Evolutionary conservation across 129 eudicot genomes (phyloP), one percentile per base, ranked within the genome.

Genomic region (Glebionis coronaria): DNA sequence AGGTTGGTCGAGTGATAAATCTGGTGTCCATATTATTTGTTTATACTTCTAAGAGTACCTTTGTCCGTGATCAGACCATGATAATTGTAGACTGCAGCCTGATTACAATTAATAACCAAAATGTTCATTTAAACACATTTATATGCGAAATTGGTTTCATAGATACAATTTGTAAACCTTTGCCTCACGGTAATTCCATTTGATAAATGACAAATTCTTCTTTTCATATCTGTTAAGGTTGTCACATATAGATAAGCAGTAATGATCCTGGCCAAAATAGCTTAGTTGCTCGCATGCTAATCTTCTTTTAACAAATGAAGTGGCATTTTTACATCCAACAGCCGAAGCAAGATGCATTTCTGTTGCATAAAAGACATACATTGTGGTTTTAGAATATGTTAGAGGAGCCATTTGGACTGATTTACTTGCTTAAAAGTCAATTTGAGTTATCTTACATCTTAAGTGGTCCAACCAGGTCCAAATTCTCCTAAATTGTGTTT

Each of bases 21-120:
- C n/a, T n/a, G n/a, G n/a, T n/a, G n/a, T n/a, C n/a, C n/a, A n/a
- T n/a, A n/a, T n/a, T n/a, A n/a, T n/a, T n/a, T n/a, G n/a, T n/a
- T n/a, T n/a, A n/a, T n/a, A n/a, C n/a, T n/a, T n/a, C n/a, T n/a
- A n/a, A n/a, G n/a, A n/a, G 81, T 79, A 21, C 95, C 92, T 81
- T 88, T 86, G 73, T 93, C 97, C 1, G 80, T 67, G 28, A 93
- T 85, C 61, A 89, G 63, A 27, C 92, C 97, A 73, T 93, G 95
- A 76, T 82, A 93, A 71, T 89, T 86, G 78, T 93, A 93, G 28
- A 97, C 95, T 69, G 95, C 95, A 78, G 93, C 97, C 98, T 88
- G 74, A 31, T 13, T 87, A 64, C 74, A 56, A 13, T 56, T 40
- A 52, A 52, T 56, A 29, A 51, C 44, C 52, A 29, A 10, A 68